Conservation (phyloP, 176 grass and related monocot genomes). For the Triticum turgidum region DNA sequence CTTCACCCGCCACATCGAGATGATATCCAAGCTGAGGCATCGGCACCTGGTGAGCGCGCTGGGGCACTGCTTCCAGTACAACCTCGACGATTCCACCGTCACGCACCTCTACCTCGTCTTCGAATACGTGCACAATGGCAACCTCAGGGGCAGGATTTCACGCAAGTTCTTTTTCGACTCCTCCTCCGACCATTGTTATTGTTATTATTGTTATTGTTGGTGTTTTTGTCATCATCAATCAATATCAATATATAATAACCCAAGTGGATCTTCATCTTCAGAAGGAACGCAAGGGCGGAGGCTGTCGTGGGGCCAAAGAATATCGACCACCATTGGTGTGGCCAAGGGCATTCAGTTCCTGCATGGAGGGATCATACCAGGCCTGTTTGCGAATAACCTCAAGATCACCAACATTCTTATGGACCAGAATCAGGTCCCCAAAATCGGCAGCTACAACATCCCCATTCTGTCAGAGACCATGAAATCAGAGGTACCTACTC, state of each 20-base stretch:
- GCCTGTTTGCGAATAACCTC: constrained; percentile 78
- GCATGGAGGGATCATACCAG: constrained; percentile 81
- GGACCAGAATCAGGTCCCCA: constrained; percentile 77
- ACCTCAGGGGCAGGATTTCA: constrained; percentile 69
- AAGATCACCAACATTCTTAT: constrained; percentile 77
- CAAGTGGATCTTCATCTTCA: constrained; percentile 13
- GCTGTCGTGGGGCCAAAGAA: constrained; percentile 73
- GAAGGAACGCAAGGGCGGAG: constrained; percentile 68
- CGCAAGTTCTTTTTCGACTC: constrained; percentile 25
- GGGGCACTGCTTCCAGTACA: constrained; percentile 72
- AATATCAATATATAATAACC: no score
- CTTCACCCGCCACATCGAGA: constrained; percentile 72
- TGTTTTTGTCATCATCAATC: no score
- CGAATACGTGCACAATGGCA: constrained; percentile 76
- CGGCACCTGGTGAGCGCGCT: constrained; percentile 77
- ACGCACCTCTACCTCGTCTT: constrained; percentile 67
- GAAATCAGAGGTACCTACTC: constrained; percentile 45
- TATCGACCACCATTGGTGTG: constrained; percentile 53
- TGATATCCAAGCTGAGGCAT: constrained; percentile 76
- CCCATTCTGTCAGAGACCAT: constrained; percentile 58
- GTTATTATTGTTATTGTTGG: no score
- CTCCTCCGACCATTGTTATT: not conserved
- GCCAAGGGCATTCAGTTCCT: constrained; percentile 93
- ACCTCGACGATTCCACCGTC: constrained; percentile 53
- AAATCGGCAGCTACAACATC: constrained; percentile 92